A percentile compares a stretch with the other conserved stretches of the same genome.
Evolutionary conservation across 108 stramenopile genomes (phyloP).

Genomic region (Stephanodiscus minutulus): DNA sequence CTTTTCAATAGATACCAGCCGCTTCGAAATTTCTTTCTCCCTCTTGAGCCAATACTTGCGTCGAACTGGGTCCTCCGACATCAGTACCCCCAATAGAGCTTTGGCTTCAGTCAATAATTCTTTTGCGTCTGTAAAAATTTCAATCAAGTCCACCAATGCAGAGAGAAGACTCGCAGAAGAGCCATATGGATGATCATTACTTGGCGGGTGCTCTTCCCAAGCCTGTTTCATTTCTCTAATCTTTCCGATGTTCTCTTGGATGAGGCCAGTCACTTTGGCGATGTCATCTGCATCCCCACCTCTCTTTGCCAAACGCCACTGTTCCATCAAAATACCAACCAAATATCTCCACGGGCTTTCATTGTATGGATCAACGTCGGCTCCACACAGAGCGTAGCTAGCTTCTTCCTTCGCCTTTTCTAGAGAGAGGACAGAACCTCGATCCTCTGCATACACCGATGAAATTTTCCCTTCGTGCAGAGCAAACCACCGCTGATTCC

Average conservation of each 20-base stretch:
- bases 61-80: conserved; percentile 63
- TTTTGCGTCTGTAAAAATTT: conserved; percentile 49
- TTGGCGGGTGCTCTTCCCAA: conserved; percentile 27
- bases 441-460: conserved; percentile 5
- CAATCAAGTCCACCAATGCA: conserved; percentile 75
- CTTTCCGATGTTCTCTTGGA: conserved; percentile 30
- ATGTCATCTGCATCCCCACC: conserved; percentile 22
- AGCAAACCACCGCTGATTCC: conserved; percentile 99
- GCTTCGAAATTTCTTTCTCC: conserved; percentile 23
- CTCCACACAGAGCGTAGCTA: conserved; percentile 63
- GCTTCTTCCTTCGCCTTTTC: conserved; percentile 58
- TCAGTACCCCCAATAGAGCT: conserved; percentile 47
- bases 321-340: conserved; percentile 74
- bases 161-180: conserved; percentile 59
- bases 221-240: conserved; percentile 43
- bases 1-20: not conserved
- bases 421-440: conserved; percentile 33
- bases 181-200: conserved; percentile 16
- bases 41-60: conserved; percentile 81
- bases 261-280: conserved; percentile 11
- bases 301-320: conserved; percentile 45
- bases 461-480: conserved; percentile 55
- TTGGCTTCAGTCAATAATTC: conserved; percentile 52
- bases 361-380: conserved; percentile 79
- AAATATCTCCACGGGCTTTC: conserved; percentile 87